Conservation (phyloP, 225 moss, liverwort and hornwort genomes). For the Pleurozium schreberi region DNA sequence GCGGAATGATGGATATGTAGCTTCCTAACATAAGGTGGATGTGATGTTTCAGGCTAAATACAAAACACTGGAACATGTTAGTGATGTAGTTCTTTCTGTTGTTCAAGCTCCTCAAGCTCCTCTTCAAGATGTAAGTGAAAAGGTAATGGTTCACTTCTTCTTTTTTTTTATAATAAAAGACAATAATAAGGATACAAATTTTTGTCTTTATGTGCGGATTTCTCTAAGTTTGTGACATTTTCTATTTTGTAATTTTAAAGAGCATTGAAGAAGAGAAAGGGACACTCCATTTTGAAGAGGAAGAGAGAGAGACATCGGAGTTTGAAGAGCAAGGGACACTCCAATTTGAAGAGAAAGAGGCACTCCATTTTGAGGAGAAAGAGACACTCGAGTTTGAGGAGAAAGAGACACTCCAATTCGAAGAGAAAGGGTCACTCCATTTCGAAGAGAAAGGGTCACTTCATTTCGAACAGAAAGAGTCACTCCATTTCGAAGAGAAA, state of each 20-base stretch:
- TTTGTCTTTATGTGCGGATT: not conserved
- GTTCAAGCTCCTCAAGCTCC: slow-evolving; percentile 33
- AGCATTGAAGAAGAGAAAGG: slow-evolving; percentile 55
- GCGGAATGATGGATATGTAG: not conserved
- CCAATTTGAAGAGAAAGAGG: not conserved
- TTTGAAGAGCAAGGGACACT: slow-evolving; percentile 4
- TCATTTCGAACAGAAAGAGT: not conserved
- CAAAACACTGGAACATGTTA: slow-evolving; percentile 11
- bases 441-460: not conserved
- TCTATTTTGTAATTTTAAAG: not conserved
- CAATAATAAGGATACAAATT: not conserved
- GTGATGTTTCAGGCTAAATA: slow-evolving; percentile 38
- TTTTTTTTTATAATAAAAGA: too few relatives aligned
- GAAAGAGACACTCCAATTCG: not conserved
- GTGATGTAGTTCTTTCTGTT: slow-evolving; percentile 19
- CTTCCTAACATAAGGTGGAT: not conserved
- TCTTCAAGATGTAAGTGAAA: slow-evolving; percentile 45
- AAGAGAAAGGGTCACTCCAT: not conserved
- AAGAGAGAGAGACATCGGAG: slow-evolving; percentile 2
- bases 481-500: not conserved
- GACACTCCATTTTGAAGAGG: slow-evolving; percentile 12
- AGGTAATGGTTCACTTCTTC: slow-evolving; percentile 31
- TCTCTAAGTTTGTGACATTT: not conserved
- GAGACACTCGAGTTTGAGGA: not conserved
- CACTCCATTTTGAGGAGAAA: too few relatives aligned